A percentile compares a stretch with the other conserved stretches of the same genome.
phyloP scores from a whole-genome alignment of 495 filamentous ascomycete species.

The Collariella sp. region DNA sequence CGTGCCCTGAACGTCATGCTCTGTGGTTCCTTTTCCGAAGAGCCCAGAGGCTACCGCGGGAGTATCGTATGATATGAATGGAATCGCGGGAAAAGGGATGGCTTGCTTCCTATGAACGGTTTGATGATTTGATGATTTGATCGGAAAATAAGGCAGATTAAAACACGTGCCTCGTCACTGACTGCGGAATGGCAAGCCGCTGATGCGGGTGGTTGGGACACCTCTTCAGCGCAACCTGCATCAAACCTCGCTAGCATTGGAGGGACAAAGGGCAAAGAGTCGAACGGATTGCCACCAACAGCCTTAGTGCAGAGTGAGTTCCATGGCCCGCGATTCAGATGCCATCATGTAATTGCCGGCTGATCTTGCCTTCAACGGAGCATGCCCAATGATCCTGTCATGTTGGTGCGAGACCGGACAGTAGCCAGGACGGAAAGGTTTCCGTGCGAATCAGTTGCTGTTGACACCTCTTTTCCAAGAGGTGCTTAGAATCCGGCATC shows the following conservation, averaged over 20 bases:
- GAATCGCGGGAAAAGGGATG: constrained; percentile 7
- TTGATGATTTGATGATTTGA: constrained; percentile 3
- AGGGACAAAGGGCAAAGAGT: not conserved
- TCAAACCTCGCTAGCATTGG: not conserved
- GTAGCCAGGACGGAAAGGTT: no score
- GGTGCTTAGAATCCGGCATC: no score
- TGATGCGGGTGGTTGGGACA: constrained; percentile 15
- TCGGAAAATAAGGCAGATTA: constrained; percentile 27
- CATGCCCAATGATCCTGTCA: not conserved
- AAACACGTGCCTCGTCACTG: constrained; percentile 22
- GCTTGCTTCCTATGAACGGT: not conserved
- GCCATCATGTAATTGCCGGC: constrained; percentile 3
- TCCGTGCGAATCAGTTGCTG: no score
- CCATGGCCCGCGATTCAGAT: not conserved
- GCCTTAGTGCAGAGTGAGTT: not conserved
- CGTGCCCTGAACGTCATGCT: not conserved
- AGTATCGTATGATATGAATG: not conserved
- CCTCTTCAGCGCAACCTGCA: constrained; percentile 3
- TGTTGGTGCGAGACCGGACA: not conserved
- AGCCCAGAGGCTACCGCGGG: not conserved
- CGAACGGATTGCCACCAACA: not conserved
- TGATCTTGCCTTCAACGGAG: constrained; percentile 1
- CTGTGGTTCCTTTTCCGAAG: not conserved
- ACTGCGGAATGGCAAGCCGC: constrained; percentile 26
- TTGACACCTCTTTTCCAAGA: no score